A percentile compares a stretch with the other conserved stretches of the same genome.
These are phyloP conservation scores for Populus tremula DNA, from an alignment of 345 rosid genomes.

Conservation along the genomic window DNA sequence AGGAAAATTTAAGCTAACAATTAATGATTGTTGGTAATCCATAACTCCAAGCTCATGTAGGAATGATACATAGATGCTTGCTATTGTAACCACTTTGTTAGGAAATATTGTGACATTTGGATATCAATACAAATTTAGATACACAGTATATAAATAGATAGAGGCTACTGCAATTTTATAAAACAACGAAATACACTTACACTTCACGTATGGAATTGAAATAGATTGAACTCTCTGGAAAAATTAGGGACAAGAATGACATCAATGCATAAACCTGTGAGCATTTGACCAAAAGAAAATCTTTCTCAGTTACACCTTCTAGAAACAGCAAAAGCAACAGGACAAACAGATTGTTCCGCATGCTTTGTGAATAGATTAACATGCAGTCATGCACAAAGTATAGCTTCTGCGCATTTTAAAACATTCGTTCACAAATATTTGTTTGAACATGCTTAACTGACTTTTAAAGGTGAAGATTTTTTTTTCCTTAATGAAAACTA, in stretches of 20 bases:
- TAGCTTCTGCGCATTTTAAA: not conserved
- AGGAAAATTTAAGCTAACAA: not conserved
- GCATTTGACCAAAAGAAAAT: not conserved
- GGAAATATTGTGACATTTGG: not conserved
- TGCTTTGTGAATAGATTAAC: not conserved
- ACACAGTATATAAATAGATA: not conserved
- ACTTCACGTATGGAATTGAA: conserved; percentile 94
- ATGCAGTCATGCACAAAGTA: not conserved
- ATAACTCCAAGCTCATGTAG: not conserved
- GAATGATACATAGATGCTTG: not conserved
- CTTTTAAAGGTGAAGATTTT: not conserved
- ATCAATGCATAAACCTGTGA: conserved; percentile 83
- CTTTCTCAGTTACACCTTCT: not conserved
- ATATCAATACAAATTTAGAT: not conserved
- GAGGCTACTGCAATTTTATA: not conserved
- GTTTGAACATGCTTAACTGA: not conserved
- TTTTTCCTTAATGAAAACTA: not conserved
- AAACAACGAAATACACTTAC: conserved; percentile 44
- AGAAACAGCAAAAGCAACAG: not conserved
- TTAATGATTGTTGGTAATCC: not conserved
- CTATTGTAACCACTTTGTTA: not conserved
- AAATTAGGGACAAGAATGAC: conserved; percentile 82
- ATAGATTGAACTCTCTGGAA: conserved; percentile 73
- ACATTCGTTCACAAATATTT: not conserved
- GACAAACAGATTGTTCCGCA: not conserved